Evolutionary conservation across 2,329 filamentous ascomycete species (phyloP), one percentile per base, ranked within the genome.

Genomic region (Fusarium austroafricanum): DNA sequence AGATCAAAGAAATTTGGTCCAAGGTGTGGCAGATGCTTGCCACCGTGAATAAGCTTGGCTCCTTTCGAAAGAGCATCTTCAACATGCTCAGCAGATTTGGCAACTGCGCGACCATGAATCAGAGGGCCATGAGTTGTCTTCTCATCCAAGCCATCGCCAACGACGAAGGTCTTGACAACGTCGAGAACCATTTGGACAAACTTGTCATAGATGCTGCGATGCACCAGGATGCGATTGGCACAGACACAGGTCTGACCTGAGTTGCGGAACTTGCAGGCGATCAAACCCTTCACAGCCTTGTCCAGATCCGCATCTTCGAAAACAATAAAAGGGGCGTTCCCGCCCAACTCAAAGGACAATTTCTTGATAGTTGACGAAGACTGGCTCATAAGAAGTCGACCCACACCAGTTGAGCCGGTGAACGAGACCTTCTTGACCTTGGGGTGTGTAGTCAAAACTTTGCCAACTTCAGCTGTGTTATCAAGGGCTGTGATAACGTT

Each of bases 401-500:
- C 81, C 17, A 82, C 79, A 6, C 74, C 68, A 0, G 81, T 83
- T 14, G 66, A 92, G 20, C 91, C 91, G 2, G 91, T 93, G 75
- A 93, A 93, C 6, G 89, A 91, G 26, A 92, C 84, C 77, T 93
- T 92, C 75, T 88, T 89, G 69, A 93, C 82, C 14, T 66, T 52
- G 1, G 75, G 73, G 33, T 77, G 75, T 6, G 72, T 78, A 5
- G 75, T 76, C 21, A 79, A 53, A 39, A 88, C 81, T 76, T 90
- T 83, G 55, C 94, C 94, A 8, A 97, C 87, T 71, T 90, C 88
- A 20, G 89, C 84, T 1, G 93, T 97, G 79, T 96, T 95, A 52
- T 90, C 81, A 6, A 91, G 79, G 0, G 92, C 86, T 3, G 93
- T 96, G 55, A 97, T 84, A 64, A 97, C 83, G 80, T 97, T 97